Evolutionary conservation across 1,284 basidiomycete species (phyloP).

Genomic region (Melampsora larici-populina): DNA sequence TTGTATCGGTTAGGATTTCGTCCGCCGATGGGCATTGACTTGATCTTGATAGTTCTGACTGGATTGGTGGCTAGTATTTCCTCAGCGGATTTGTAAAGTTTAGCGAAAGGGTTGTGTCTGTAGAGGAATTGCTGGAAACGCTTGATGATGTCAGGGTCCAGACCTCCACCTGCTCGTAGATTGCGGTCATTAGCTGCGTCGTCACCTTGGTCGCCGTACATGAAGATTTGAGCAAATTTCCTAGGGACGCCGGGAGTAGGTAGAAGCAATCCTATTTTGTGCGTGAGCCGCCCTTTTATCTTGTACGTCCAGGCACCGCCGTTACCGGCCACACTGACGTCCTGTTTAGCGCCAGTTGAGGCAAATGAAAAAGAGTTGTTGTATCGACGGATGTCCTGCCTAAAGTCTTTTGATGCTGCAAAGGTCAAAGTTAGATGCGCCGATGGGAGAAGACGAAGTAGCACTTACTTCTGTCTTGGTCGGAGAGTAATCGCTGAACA

Average conservation of each 20-base stretch:
- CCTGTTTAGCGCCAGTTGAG: neutral
- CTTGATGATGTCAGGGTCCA: neutral
- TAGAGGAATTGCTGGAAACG: neutral
- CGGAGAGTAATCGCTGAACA: too few relatives aligned
- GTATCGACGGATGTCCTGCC: neutral
- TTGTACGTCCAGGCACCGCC: too few relatives aligned
- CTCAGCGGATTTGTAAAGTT: too few relatives aligned
- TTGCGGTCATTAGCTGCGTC: neutral
- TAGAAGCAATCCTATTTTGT: neutral
- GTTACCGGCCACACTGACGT: neutral
- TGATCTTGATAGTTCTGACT: neutral
- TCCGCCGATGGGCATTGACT: neutral
- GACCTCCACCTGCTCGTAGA: too few relatives aligned
- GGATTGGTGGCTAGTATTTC: neutral
- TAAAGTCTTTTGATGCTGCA: neutral
- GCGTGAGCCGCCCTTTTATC: neutral
- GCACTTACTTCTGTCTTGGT: too few relatives aligned
- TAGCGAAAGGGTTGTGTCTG: constrained; percentile 7
- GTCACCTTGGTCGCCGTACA: neutral
- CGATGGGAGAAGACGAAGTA: too few relatives aligned
- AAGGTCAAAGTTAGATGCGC: neutral
- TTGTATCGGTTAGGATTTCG: neutral
- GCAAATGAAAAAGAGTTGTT: constrained; percentile 2
- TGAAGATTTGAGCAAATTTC: constrained; percentile 8
- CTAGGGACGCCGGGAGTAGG: neutral